Evolutionary conservation across 495 filamentous ascomycete species (phyloP), one percentile per base, ranked within the genome.

Genomic region (Xylaria acuta): DNA sequence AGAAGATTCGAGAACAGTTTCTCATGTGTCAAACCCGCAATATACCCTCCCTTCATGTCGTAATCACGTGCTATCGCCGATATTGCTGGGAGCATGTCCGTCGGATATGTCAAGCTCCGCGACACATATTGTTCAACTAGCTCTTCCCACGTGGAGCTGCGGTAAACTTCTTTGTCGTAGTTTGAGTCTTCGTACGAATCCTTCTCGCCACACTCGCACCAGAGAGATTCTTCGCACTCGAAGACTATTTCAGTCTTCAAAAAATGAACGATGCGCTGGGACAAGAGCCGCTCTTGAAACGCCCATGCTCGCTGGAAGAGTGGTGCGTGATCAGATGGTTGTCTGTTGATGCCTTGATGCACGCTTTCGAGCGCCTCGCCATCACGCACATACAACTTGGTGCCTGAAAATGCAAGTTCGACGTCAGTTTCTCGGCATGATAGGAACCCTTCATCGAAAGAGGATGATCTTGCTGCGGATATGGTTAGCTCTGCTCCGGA

Each of bases 401-500:
- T 58, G 27, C 30, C 54, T 58, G 7, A 12, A 30, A 58, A 58
- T 30, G 27, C 14, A 58, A 58, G 54, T 20, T 58, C 54, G 27
- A 18, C 6, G 18, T 58, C 54, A 20, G 64, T 40, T 12, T 63
- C 38, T 25, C 60, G 14, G 36, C 38, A 6, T 11, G 22, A 34
- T 67, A 41, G 34, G 34, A 67, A 54, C 47, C 38, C 43, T 34
- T 56, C 60, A 4, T n/a, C 47, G 8, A 34, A 41, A 18, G 54
- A 56, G n/a, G 25, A 36, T 16, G 70, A 45, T 16, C 32, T 54
- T 56, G 63, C 18, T 69, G 74, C 74, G 49, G 56, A 27, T 27
- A 74, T 74, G 22, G 65, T 75, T 36, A 73, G 63, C 25, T 67
- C 59, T 20, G 72, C 59, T 51, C 74, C 69, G 3, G 64, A 32